Evolutionary conservation across 306 rosid species (phyloP).

Genomic region (Cicer pinnatifidum): DNA sequence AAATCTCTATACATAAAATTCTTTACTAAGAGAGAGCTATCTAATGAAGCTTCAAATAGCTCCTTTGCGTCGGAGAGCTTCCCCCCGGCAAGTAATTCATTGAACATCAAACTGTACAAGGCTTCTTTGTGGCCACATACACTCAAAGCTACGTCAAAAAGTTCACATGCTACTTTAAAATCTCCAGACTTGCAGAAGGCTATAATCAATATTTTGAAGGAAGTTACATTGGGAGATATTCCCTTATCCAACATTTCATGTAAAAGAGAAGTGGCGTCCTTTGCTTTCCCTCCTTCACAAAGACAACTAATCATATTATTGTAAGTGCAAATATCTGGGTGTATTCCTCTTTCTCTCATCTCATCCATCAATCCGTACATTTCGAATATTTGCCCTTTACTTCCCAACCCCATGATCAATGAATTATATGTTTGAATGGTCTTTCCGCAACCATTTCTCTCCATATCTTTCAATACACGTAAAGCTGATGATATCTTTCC

Average conservation of each 20-base stretch:
- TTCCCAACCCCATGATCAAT: conserved; percentile 74
- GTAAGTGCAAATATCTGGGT: conserved; percentile 72
- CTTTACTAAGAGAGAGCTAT: conserved; percentile 60
- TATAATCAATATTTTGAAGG: conserved; percentile 76
- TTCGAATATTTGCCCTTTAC: conserved; percentile 78
- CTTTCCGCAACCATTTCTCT: conserved; percentile 89
- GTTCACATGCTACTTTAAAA: conserved; percentile 65
- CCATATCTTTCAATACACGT: conserved; percentile 92
- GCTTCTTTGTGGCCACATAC: conserved; percentile 78
- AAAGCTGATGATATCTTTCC: conserved; percentile 90
- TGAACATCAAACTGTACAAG: conserved; percentile 82
- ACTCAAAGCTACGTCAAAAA: conserved; percentile 68
- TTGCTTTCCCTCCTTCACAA: conserved; percentile 73
- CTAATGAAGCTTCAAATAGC: conserved; percentile 72
- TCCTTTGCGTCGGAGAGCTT: conserved; percentile 66
- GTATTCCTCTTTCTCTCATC: conserved; percentile 82
- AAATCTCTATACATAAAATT: conserved; percentile 75
- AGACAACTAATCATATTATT: conserved; percentile 75
- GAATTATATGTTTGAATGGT: conserved; percentile 91
- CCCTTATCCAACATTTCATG: conserved; percentile 90
- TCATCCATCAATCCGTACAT: conserved; percentile 91
- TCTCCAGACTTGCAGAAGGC: conserved; percentile 73
- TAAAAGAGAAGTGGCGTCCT: conserved; percentile 81
- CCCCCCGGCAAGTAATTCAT: conserved; percentile 73
- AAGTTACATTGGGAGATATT: conserved; percentile 70